phyloP scores from a whole-genome alignment of 2,329 filamentous ascomycete species.

The Fusarium tuaranense region DNA sequence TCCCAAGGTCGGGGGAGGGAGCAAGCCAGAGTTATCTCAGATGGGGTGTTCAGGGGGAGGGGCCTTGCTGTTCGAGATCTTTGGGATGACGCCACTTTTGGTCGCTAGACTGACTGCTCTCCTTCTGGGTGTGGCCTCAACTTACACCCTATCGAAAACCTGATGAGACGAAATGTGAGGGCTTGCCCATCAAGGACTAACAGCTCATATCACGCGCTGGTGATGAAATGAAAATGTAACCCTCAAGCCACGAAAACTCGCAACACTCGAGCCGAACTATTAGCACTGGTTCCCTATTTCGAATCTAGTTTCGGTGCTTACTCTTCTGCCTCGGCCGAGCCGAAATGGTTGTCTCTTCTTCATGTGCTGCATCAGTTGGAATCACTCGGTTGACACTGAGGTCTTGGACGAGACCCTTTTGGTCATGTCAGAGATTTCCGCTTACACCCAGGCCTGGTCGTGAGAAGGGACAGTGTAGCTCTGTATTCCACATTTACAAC shows the following conservation, averaged over 20 bases:
- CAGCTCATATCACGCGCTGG: background rate
- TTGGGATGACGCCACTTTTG: slow-evolving; percentile 16
- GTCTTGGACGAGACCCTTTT: background rate
- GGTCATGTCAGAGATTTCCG: background rate
- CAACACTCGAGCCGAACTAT: background rate
- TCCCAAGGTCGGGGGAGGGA: background rate
- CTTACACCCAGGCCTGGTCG: background rate
- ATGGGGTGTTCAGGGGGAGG: background rate
- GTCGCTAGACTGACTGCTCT: background rate
- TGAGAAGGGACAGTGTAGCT: background rate
- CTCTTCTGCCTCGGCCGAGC: background rate
- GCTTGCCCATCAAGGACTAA: slow-evolving; percentile 5
- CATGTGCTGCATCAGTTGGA: background rate
- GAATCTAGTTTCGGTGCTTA: background rate
- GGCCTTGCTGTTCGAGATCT: slow-evolving; percentile 12
- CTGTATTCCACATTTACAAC: background rate
- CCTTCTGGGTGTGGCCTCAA: background rate
- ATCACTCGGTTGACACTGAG: background rate
- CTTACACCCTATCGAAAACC: background rate
- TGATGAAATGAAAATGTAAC: slow-evolving; percentile 10
- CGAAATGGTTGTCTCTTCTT: background rate
- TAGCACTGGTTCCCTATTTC: background rate
- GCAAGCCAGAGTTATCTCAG: background rate
- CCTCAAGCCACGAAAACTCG: background rate
- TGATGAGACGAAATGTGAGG: slow-evolving; percentile 7